phyloP scores from a whole-genome alignment of 225 moss, liverwort and hornwort genomes.

The Antitrichia curtipendula region DNA sequence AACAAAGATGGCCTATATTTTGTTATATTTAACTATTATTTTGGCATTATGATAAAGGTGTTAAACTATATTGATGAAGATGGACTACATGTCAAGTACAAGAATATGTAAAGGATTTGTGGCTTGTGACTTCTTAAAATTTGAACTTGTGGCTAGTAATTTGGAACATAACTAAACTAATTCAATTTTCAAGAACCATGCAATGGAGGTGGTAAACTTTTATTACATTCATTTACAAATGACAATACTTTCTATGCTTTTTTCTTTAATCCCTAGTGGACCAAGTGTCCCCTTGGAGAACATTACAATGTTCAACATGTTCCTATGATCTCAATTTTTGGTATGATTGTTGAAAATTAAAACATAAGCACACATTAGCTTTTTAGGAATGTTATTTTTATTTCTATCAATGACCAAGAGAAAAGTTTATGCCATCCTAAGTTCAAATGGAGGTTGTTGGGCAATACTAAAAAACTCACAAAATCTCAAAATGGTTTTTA shows the following conservation, averaged over 20 bases:
- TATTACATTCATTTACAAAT: not conserved
- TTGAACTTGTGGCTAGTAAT: not conserved
- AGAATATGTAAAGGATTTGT: not conserved
- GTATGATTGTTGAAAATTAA: not conserved
- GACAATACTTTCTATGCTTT: rapidly evolving
- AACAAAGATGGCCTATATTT: not conserved
- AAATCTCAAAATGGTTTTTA: not conserved
- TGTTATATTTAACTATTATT: not conserved
- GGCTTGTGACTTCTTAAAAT: not conserved
- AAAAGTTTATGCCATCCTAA: not conserved
- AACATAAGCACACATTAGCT: not conserved
- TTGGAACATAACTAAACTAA: not conserved
- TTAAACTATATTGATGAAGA: not conserved
- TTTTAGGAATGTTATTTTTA: not conserved
- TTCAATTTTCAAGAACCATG: not conserved
- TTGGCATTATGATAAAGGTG: not conserved
- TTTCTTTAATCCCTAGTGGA: not conserved
- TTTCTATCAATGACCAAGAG: not conserved
- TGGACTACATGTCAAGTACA: not conserved
- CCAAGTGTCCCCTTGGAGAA: rapidly evolving
- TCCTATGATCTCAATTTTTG: not conserved
- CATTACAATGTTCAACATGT: not conserved
- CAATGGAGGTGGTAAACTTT: not conserved
- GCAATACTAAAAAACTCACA: rapidly evolving
- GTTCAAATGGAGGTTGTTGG: not conserved